Base-by-base conservation (phyloP, 1,284 basidiomycete species). In the Cutaneotrichosporon mucoides region DNA sequence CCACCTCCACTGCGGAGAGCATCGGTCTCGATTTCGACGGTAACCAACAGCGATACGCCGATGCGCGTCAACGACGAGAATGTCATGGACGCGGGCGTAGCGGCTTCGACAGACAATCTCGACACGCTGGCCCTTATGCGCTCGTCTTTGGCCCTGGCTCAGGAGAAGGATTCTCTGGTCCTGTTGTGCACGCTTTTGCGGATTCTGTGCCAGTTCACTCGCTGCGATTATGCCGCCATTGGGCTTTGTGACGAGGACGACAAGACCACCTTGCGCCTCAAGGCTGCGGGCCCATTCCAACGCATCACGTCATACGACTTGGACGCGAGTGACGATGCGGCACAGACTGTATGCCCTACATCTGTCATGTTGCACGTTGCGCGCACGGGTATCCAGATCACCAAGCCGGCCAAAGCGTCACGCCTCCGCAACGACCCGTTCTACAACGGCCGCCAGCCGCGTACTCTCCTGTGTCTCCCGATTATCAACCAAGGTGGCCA, bases 221-320 rank as follows among this genome's bases (percentile, higher is more conserved):
- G 70, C 16, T 68, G 70, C 49, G 72, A 72, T 42, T 76, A 67
- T 55, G 73, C 71, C 5, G 74, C 74, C 0, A 69, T 74, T 7
- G 71, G 67, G 0, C 60, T 74, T 2, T 56, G 51, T 53, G 68
- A 69, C 37, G 65, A 68, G 9, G 56, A 57, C 6, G 66, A 70
- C 49, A 45, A 54, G 15, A 60, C 60, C 2, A 60, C 49, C 0
- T 55, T 73, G 34, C 62, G 67, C 5, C 63, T 76, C 6, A 64
- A 66, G 8, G 73, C 71, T 0, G 69, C 70, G 0, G 74, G 72
- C 0, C 57, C 65, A 2, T 70, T 66, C 60, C 63, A 68, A 11
- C 56, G 64, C 4, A 71, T 76, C 16, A 37, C 61, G 3, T 48
- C 69, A 1, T 67, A 67, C 61, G 70, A 74, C 43, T 41, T 73